Evolutionary conservation across 2,329 filamentous ascomycete species (phyloP).

Genomic region (Colletotrichum camelliae): DNA sequence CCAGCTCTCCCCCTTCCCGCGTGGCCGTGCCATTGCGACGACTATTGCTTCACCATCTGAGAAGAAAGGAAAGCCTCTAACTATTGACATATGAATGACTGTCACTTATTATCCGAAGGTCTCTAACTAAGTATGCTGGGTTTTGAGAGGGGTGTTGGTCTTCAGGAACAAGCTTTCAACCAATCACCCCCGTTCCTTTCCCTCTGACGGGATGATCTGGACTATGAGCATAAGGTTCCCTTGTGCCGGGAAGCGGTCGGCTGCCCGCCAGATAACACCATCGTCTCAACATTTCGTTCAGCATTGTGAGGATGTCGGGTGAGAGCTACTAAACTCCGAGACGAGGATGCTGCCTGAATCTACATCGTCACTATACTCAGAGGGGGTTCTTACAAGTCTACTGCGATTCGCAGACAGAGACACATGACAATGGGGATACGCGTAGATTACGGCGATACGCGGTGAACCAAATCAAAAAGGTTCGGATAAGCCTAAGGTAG

Average conservation of each 20-base stretch:
- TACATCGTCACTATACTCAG: neutral
- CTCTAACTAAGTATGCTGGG: neutral
- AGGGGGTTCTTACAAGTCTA: neutral
- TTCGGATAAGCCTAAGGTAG: neutral
- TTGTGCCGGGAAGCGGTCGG: neutral
- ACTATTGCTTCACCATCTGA: neutral
- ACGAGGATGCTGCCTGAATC: neutral
- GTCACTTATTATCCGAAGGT: neutral
- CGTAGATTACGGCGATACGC: neutral
- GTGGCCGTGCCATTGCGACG: neutral
- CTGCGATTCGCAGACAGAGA: neutral
- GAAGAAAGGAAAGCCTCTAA: neutral
- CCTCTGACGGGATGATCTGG: neutral
- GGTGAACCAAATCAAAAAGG: neutral
- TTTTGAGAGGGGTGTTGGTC: neutral
- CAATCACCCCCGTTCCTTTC: neutral
- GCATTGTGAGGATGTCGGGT: neutral
- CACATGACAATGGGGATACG: neutral
- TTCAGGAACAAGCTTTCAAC: neutral
- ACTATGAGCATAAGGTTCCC: neutral
- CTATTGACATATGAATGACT: neutral
- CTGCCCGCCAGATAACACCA: neutral
- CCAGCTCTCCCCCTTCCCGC: neutral
- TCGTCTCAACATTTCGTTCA: neutral
- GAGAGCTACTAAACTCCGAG: neutral